phyloP scores from a whole-genome alignment of 768 basidiomycete species.

The Lactifluus subvellereus region DNA sequence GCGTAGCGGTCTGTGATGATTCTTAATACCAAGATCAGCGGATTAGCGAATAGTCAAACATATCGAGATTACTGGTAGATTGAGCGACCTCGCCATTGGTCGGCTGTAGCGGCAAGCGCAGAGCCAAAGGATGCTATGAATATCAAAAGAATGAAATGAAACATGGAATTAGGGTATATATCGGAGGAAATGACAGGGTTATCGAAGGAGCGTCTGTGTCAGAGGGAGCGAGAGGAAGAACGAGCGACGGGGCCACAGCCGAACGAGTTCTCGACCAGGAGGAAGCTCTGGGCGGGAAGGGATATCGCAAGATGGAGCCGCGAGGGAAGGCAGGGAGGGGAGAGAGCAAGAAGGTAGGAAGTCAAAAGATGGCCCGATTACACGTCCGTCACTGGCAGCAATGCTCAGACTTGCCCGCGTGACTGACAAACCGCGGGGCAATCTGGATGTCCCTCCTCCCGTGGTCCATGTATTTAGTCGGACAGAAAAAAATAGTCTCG shows the following conservation, averaged over 20 bases:
- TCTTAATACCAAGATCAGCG: constrained; percentile 31
- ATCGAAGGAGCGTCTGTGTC: constrained; percentile 2
- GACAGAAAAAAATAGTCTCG: no score
- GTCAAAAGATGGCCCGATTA: no score
- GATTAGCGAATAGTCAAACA: not conserved
- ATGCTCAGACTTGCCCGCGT: not conserved
- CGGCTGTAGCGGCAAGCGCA: constrained; percentile 54
- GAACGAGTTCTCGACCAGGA: constrained; percentile 10
- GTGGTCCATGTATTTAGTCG: no score
- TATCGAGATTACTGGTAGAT: constrained; percentile 62
- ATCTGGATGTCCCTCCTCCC: not conserved
- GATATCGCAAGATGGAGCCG: not conserved
- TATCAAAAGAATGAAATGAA: constrained; percentile 17
- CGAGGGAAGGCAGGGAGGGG: not conserved
- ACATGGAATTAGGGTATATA: constrained; percentile 4
- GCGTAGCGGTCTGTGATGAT: constrained; percentile 75
- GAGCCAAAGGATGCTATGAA: constrained; percentile 30
- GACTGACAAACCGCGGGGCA: not conserved
- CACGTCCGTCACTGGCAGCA: not conserved
- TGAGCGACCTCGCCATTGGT: constrained; percentile 69
- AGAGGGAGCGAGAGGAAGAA: not conserved
- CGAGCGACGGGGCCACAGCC: not conserved
- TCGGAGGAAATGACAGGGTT: not conserved
- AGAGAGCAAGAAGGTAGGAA: not conserved
- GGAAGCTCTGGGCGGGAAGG: constrained; percentile 3